Percentiles rank a stretch among this genome's conserved stretches.
Evolutionary conservation across 768 basidiomycete species (phyloP).

Genomic region (Hygrocybe coccinea): DNA sequence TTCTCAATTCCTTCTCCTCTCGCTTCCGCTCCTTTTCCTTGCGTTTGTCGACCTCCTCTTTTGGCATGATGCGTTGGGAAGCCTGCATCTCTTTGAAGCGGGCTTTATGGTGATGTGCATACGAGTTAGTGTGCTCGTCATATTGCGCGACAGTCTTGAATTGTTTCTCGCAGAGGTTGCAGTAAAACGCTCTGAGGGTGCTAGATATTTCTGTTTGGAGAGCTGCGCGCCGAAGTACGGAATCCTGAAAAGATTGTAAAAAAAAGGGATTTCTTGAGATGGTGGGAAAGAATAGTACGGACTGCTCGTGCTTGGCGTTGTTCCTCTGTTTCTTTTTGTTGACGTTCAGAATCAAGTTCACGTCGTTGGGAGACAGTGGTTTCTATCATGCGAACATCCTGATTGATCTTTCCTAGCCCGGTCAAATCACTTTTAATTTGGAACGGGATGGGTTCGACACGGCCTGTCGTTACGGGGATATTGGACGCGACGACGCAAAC

Average conservation of each 20-base stretch:
- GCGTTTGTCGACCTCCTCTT: conserved; percentile 65
- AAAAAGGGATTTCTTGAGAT: neutral
- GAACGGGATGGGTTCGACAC: conserved; percentile 80
- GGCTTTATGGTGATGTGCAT: conserved; percentile 81
- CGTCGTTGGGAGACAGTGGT: conserved; percentile 80
- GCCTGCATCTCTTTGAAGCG: conserved; percentile 80
- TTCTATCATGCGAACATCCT: conserved; percentile 81
- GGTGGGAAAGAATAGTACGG: conserved; percentile 11
- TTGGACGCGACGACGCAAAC: neutral
- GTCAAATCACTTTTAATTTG: conserved; percentile 71
- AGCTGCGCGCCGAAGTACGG: conserved; percentile 59
- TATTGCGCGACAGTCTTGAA: conserved; percentile 83
- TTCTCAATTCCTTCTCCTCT: conserved; percentile 80
- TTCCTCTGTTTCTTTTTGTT: conserved; percentile 73
- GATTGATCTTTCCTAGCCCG: conserved; percentile 72
- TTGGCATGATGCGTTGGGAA: conserved; percentile 57
- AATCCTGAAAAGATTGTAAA: conserved; percentile 39
- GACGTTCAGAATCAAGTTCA: conserved; percentile 74
- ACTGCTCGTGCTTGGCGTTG: conserved; percentile 74
- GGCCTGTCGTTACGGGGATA: conserved; percentile 43
- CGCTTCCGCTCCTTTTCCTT: conserved; percentile 84
- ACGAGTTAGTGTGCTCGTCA: conserved; percentile 87
- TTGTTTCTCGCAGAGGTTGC: conserved; percentile 79
- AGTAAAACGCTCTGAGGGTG: conserved; percentile 73
- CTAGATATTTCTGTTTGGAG: conserved; percentile 63